A percentile compares a stretch with the other conserved stretches of the same genome.
Evolutionary conservation across 2,329 filamentous ascomycete species (phyloP).

Genomic region (Aspergillus pseudoviridinutans): DNA sequence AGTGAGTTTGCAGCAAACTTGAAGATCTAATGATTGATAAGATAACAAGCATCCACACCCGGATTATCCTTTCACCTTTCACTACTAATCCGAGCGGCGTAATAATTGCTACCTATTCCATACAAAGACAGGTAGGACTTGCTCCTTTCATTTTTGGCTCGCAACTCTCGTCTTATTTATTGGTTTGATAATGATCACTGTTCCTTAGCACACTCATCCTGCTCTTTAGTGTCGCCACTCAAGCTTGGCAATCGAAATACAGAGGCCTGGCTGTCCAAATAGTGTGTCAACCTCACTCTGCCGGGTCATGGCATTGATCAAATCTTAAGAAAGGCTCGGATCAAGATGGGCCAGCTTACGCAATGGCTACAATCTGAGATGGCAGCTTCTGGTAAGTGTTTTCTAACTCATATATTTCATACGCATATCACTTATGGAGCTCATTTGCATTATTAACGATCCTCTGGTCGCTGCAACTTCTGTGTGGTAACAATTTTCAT

Average conservation of each 20-base stretch:
- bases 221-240: neutral
- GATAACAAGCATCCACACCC: constrained; percentile 2
- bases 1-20: neutral
- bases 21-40: constrained; percentile 17
- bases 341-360: constrained; percentile 5
- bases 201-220: neutral
- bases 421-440: neutral
- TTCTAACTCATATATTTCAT: neutral
- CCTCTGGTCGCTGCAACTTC: neutral
- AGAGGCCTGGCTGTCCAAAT: neutral
- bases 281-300: neutral
- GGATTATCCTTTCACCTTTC: neutral
- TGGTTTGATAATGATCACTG: neutral
- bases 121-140: neutral
- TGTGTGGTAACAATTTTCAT: neutral
- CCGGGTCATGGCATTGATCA: constrained; percentile 12
- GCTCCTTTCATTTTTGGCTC: neutral
- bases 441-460: neutral
- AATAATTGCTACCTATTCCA: neutral
- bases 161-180: neutral
- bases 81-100: neutral
- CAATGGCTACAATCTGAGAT: constrained; percentile 1
- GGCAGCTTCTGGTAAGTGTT: constrained; percentile 8
- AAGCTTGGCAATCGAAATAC: neutral
- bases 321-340: neutral